These are phyloP conservation scores for Edaphochlamys debaryana DNA, from an alignment of 139 green algal species.

Conservation along the genomic window DNA sequence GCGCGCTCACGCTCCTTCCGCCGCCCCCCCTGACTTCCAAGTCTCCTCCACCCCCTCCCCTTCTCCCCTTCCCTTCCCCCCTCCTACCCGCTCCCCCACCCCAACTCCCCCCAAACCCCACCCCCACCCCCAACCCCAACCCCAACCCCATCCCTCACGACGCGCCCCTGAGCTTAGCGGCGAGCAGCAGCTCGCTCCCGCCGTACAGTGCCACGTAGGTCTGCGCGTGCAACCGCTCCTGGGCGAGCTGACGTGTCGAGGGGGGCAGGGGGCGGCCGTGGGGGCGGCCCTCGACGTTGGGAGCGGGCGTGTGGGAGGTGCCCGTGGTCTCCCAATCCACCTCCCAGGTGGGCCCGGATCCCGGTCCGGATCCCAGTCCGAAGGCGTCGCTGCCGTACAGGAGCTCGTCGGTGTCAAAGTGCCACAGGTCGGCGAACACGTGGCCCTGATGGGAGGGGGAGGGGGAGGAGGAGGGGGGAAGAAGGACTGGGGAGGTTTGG, in stretches of 20 bases:
- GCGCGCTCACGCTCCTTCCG: too few species aligned
- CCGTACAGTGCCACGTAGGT: conserved; percentile 63
- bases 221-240: conserved; percentile 30
- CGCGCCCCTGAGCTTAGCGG: background rate
- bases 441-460: conserved; percentile 12
- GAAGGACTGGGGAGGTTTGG: too few species aligned
- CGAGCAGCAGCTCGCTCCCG: conserved; percentile 49
- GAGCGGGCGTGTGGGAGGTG: background rate
- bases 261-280: conserved; percentile 3
- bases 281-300: background rate
- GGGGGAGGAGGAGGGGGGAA: background rate
- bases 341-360: background rate
- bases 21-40: too few species aligned
- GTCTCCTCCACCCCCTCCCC: too few species aligned
- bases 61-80: too few species aligned
- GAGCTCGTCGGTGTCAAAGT: conserved; percentile 33
- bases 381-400: conserved; percentile 9
- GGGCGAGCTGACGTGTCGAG: conserved; percentile 42
- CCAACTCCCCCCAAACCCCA: too few species aligned
- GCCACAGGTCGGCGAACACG: conserved; percentile 56
- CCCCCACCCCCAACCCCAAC: too few species aligned
- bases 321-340: background rate
- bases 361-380: background rate
- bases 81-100: too few species aligned
- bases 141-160: too few species aligned